These are phyloP conservation scores for Plectosphaerella cucumerina DNA, from an alignment of 2,329 filamentous ascomycete species.

Conservation along the genomic window DNA sequence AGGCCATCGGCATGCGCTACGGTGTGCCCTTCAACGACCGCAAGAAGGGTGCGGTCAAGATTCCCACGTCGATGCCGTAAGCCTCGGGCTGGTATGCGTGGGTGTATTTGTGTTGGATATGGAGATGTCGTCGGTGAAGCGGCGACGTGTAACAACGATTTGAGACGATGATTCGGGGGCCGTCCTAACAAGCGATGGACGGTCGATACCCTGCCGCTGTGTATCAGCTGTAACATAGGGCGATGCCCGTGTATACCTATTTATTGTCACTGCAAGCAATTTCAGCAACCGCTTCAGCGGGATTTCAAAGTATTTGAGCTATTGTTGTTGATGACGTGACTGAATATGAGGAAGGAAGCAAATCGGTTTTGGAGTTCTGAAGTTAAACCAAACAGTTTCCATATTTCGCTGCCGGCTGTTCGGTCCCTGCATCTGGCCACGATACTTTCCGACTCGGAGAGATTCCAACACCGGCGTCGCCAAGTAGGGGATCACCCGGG, in stretches of 20 bases:
- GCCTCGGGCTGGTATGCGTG: conserved; percentile 3
- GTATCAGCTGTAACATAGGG: conserved; percentile 3
- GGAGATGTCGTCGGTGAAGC: conserved; percentile 1
- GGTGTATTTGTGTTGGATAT: conserved; percentile 15
- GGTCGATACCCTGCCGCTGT: background rate
- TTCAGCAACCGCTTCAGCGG: background rate
- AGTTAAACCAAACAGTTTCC: no score
- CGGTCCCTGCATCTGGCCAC: no score
- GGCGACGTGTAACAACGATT: no score
- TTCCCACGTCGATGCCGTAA: conserved; percentile 58
- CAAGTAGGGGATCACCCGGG: no score
- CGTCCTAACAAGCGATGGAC: no score
- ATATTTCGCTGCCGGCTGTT: no score
- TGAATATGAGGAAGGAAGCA: no score
- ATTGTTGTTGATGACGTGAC: background rate
- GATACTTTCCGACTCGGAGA: no score
- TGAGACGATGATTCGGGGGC: no score
- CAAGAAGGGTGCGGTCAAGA: conserved; percentile 61
- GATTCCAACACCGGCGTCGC: no score
- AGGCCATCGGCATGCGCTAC: conserved; percentile 58
- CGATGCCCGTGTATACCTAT: background rate
- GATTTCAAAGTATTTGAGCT: background rate
- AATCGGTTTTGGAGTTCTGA: no score
- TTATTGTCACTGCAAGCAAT: background rate
- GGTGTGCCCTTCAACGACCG: conserved; percentile 60